Evolutionary conservation across 768 basidiomycete genomes (phyloP), one percentile per base, ranked within the genome.

Genomic region (Tulasnella sp.): DNA sequence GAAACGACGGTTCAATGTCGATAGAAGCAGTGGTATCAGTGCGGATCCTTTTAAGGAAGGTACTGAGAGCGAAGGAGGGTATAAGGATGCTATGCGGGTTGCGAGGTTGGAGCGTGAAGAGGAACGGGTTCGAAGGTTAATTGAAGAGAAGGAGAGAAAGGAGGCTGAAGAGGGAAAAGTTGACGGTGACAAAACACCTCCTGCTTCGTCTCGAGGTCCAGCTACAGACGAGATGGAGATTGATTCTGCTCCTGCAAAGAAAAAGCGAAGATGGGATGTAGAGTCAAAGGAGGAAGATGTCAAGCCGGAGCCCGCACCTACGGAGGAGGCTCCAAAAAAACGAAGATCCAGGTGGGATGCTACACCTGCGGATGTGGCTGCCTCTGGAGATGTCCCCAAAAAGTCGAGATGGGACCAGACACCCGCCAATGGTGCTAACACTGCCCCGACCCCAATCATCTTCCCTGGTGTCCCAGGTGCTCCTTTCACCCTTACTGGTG

Each of bases 361-460:
- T 46, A 78, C 90, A 0, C 90, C 92, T 9, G 76, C 81, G 3
- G 88, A 89, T 51, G 54, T 53, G 10, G 58, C 61, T 7, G 64
- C 67, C 32, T 63, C 70, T 6, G 68, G 71, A 34, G 80, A 87
- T 58, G 78, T 83, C 15, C 84, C 86, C 25, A 92, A 91, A 64
- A 81, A 83, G 44, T 96, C 92, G 25, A 78, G 92, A 45, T 99
- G 93, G 95, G 95, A 99, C 65, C 90, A 95, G 67, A 86, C 89
- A 15, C 91, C 95, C 5, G 73, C 40, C 25, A n/a, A 31, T 9
- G 53, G 45, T n/a, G 10, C 53, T 9, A 56, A 28, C 35, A 55
- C 40, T 15, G 35, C 75, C 45, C 70, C 78, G 3, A 66, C 75
- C 5, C 9, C 60, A 55, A 12, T 54, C 54, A 37, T 43, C 54